Evolutionary conservation across 768 basidiomycete genomes (phyloP).

Genomic region (Termitomyces sp.): DNA sequence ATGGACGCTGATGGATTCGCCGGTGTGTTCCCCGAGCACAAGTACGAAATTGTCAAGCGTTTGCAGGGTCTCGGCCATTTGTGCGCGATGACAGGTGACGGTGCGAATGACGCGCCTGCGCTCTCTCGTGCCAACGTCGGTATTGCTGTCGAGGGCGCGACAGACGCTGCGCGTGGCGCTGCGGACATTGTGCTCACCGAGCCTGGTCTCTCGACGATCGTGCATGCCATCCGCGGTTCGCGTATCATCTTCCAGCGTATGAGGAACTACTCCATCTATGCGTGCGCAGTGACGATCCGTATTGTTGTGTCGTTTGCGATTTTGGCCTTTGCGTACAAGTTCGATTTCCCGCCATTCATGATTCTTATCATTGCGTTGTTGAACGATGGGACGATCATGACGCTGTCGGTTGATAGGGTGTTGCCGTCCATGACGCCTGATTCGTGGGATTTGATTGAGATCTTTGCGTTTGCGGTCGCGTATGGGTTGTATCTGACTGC

Average conservation of each 20-base stretch:
- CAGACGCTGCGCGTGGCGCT: constrained; percentile 96
- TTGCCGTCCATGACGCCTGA: constrained; percentile 90
- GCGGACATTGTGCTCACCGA: constrained; percentile 98
- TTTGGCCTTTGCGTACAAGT: constrained; percentile 92
- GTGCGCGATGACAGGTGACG: constrained; percentile 99
- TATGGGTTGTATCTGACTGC: constrained; percentile 92
- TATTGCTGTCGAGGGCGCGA: constrained; percentile 99
- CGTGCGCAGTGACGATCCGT: constrained; percentile 95
- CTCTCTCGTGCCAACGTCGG: constrained; percentile 98
- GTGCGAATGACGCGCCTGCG: constrained; percentile 98
- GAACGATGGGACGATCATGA: constrained; percentile 99
- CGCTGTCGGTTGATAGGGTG: constrained; percentile 92
- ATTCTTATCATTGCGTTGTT: constrained; percentile 94
- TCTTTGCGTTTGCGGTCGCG: constrained; percentile 91
- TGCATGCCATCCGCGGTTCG: constrained; percentile 96
- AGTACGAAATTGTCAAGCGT: constrained; percentile 99
- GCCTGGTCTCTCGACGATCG: constrained; percentile 98
- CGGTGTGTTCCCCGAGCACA: constrained; percentile 99
- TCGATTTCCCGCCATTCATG: constrained; percentile 99
- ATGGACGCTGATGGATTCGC: constrained; percentile 99
- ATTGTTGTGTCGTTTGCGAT: constrained; percentile 97
- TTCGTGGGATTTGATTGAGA: constrained; percentile 94
- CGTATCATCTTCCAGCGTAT: constrained; percentile 99
- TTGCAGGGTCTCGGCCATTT: constrained; percentile 94
- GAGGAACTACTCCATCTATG: constrained; percentile 98